phyloP scores from a whole-genome alignment of 192 early-diverging fungal genomes.

The Backusella morwellensis region DNA sequence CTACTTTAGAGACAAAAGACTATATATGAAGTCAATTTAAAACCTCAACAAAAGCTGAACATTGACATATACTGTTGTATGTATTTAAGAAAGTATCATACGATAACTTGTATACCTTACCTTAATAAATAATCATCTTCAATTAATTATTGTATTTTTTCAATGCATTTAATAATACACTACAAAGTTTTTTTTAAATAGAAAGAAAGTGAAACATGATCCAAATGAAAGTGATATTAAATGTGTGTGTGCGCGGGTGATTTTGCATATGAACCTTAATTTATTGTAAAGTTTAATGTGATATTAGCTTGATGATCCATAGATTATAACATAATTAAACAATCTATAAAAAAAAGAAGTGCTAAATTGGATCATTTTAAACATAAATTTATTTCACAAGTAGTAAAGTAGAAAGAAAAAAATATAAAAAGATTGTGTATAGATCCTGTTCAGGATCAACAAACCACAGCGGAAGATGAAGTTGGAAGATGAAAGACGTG shows the following conservation, averaged over 20 bases:
- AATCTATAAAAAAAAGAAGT: too few relatives aligned
- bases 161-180: not conserved
- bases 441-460: not conserved
- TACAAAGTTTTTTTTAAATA: not conserved
- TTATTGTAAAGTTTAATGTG: not conserved
- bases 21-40: not conserved
- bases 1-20: not conserved
- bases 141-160: not conserved
- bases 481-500: not conserved
- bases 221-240: not conserved
- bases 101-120: too few relatives aligned
- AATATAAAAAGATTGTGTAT: too few relatives aligned
- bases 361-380: too few relatives aligned
- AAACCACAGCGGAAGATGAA: not conserved
- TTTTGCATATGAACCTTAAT: not conserved
- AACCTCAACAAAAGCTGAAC: not conserved
- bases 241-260: not conserved
- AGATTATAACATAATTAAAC: too few relatives aligned
- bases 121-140: too few relatives aligned
- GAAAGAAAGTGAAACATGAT: not conserved
- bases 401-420: too few relatives aligned
- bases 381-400: too few relatives aligned
- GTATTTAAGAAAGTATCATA: too few relatives aligned
- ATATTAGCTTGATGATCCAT: not conserved
- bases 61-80: not conserved